Evolutionary conservation across 306 rosid species (phyloP).

Genomic region (Pterocarpus macrocarpus): DNA sequence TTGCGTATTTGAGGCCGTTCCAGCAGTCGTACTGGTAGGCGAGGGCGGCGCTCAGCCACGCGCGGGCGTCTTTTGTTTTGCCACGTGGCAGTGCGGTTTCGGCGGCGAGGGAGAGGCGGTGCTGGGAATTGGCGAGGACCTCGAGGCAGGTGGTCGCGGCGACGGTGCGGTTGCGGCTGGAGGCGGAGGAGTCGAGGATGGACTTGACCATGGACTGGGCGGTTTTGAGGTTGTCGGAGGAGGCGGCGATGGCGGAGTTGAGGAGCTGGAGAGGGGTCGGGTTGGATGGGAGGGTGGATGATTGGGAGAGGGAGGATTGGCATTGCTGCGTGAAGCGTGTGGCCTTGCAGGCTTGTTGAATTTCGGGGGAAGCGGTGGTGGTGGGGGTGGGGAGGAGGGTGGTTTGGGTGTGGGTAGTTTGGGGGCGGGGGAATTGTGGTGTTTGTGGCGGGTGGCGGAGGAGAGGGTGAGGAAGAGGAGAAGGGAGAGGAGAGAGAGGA

Average conservation of each 20-base stretch:
- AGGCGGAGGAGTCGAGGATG: conserved; percentile 56
- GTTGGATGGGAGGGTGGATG: conserved; percentile 42
- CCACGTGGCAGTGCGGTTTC: conserved; percentile 55
- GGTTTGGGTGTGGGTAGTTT: background rate
- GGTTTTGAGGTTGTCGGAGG: conserved; percentile 57
- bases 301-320: conserved; percentile 52
- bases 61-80: conserved; percentile 66
- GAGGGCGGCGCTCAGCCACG: conserved; percentile 77
- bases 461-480: conserved; percentile 56
- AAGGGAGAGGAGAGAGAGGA: conserved; percentile 55
- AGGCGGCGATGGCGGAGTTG: conserved; percentile 57
- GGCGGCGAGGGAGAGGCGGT: conserved; percentile 63
- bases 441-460: conserved; percentile 55
- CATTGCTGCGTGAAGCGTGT: conserved; percentile 80
- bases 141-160: conserved; percentile 75
- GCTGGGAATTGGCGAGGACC: conserved; percentile 53
- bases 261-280: conserved; percentile 58
- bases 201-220: conserved; percentile 67
- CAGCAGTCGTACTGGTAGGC: conserved; percentile 83
- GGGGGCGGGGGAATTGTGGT: background rate
- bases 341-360: conserved; percentile 72
- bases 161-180: conserved; percentile 64
- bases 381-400: background rate
- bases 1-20: conserved; percentile 79
- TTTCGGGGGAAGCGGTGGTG: conserved; percentile 6